phyloP scores from a whole-genome alignment of 805 yeast genomes.

The Nakazawaea ishiwadae region DNA sequence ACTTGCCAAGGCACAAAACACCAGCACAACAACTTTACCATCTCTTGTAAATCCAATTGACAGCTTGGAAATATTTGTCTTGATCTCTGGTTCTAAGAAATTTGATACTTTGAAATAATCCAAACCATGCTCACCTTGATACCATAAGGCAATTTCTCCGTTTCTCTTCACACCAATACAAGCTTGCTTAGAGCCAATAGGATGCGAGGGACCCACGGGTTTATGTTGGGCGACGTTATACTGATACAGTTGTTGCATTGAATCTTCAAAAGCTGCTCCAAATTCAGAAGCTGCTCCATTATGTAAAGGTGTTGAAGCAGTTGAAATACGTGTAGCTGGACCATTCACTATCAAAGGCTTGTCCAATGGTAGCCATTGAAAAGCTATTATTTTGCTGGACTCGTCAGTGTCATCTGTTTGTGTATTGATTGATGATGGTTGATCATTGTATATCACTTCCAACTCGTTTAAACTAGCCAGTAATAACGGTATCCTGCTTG shows the following conservation, averaged over 20 bases:
- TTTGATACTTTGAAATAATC: constrained; percentile 43
- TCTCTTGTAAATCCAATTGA: constrained; percentile 50
- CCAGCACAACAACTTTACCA: constrained; percentile 39
- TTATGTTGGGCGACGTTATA: constrained; percentile 59
- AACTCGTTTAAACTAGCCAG: constrained; percentile 34
- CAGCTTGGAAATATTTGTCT: constrained; percentile 26
- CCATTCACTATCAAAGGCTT: constrained; percentile 56
- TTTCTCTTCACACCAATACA: constrained; percentile 60
- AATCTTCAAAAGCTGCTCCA: constrained; percentile 31
- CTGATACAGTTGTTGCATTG: constrained; percentile 31
- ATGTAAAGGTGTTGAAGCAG: constrained; percentile 17
- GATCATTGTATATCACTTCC: constrained; percentile 46
- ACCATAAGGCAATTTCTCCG: constrained; percentile 57
- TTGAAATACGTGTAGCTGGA: constrained; percentile 45
- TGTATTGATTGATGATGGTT: background rate
- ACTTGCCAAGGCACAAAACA: constrained; percentile 29
- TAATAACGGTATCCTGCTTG: constrained; percentile 22
- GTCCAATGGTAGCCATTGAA: constrained; percentile 73
- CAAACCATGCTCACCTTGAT: constrained; percentile 58
- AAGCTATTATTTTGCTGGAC: constrained; percentile 33
- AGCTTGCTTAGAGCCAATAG: constrained; percentile 64
- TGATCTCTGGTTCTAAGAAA: constrained; percentile 23
- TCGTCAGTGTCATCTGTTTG: background rate
- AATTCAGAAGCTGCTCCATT: constrained; percentile 30
- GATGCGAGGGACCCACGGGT: constrained; percentile 63